Percentiles rank a stretch among this genome's conserved stretches.
phyloP scores from a whole-genome alignment of 1,284 basidiomycete species.

The Pterula multifida region DNA sequence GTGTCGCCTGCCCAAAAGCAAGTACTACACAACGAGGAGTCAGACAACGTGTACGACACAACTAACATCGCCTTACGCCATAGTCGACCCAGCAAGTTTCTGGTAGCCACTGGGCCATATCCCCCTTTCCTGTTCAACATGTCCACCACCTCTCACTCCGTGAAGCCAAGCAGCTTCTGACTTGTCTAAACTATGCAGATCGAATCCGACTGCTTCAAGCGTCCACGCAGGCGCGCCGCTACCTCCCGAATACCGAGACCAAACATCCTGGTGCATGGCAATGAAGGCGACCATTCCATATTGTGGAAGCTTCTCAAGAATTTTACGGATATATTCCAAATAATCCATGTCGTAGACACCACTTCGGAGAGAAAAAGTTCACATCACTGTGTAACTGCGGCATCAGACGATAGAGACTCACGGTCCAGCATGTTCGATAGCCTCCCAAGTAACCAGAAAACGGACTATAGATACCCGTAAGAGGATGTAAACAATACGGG shows the following conservation, averaged over 20 bases:
- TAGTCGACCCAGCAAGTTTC: conserved; percentile 79
- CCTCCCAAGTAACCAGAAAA: conserved; percentile 94
- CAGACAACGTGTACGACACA: background rate
- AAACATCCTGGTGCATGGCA: conserved; percentile 84
- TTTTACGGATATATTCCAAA: conserved; percentile 62
- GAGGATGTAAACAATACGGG: conserved; percentile 2
- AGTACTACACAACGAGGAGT: conserved; percentile 29
- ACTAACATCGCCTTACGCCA: conserved; percentile 50
- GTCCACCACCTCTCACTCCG: conserved; percentile 66
- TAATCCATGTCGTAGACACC: conserved; percentile 80
- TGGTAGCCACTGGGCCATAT: conserved; percentile 88
- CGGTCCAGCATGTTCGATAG: conserved; percentile 85
- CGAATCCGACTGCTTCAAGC: conserved; percentile 68
- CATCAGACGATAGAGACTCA: conserved; percentile 28
- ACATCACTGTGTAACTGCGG: background rate
- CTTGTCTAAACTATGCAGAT: conserved; percentile 63
- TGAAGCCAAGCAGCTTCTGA: conserved; percentile 77
- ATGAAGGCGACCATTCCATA: conserved; percentile 81
- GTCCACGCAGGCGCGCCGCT: conserved; percentile 93
- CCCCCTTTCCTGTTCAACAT: conserved; percentile 62
- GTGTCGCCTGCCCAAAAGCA: conserved; percentile 86
- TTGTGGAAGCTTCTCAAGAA: conserved; percentile 69
- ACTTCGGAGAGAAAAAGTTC: conserved; percentile 26
- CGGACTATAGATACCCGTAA: conserved; percentile 39
- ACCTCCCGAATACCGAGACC: conserved; percentile 90